Evolutionary conservation across 768 basidiomycete genomes (phyloP).

Genomic region (Nidularia pulvinata): DNA sequence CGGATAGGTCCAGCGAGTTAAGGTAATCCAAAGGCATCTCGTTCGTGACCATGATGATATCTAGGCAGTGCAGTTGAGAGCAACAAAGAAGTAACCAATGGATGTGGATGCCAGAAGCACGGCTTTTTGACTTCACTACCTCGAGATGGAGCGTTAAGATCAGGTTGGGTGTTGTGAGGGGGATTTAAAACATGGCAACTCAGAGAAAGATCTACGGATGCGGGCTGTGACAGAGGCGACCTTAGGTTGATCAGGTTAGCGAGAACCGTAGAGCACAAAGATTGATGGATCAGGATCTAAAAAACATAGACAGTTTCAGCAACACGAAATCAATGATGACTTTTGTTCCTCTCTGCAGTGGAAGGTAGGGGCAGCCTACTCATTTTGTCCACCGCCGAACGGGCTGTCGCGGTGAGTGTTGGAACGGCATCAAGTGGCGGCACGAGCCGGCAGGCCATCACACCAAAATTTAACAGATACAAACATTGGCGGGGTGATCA

Average conservation of each 20-base stretch:
- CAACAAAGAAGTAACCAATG: not conserved
- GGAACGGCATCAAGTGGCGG: no score
- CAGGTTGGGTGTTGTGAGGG: slow-evolving; percentile 9
- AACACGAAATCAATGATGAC: slow-evolving; percentile 1
- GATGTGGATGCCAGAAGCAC: slow-evolving; percentile 1
- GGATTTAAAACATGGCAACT: slow-evolving; percentile 17
- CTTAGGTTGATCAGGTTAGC: not conserved
- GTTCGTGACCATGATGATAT: slow-evolving; percentile 29
- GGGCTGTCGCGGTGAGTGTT: no score
- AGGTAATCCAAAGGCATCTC: slow-evolving; percentile 29
- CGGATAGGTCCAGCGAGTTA: slow-evolving; percentile 22
- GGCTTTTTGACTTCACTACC: slow-evolving; percentile 15
- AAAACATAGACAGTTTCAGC: not conserved
- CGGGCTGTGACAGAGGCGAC: slow-evolving; percentile 18
- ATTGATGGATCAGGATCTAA: not conserved
- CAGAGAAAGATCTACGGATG: slow-evolving; percentile 8
- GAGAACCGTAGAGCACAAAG: not conserved
- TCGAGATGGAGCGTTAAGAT: slow-evolving; percentile 4
- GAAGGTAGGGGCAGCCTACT: no score
- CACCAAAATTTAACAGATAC: no score
- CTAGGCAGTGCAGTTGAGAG: slow-evolving; percentile 39
- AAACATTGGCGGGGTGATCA: no score
- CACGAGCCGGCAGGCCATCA: no score
- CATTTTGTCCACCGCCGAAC: no score
- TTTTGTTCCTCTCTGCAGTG: no score